phyloP scores from a whole-genome alignment of 2,329 filamentous ascomycete species.

The Sporothrix pallida region DNA sequence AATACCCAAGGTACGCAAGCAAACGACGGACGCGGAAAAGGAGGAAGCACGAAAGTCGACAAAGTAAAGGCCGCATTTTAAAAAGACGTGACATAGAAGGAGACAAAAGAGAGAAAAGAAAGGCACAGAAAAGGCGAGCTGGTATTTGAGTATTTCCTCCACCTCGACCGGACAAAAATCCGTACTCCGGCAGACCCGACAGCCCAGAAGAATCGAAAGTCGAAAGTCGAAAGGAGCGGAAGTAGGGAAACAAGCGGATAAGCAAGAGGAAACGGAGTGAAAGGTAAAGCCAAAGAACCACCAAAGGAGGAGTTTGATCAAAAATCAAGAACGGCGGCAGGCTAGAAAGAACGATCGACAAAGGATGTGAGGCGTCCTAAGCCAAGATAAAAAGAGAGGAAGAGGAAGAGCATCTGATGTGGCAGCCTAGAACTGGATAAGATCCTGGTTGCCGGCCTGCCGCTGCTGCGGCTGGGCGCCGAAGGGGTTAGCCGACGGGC shows the following conservation, averaged over 20 bases:
- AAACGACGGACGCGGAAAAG: neutral
- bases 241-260: neutral
- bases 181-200: slow-evolving; percentile 30
- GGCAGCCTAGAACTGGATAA: slow-evolving; percentile 64
- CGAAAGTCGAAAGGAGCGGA: neutral
- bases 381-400: neutral
- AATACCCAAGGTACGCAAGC: slow-evolving; percentile 28
- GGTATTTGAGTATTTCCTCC: slow-evolving; percentile 18
- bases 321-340: neutral
- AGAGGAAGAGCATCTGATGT: neutral
- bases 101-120: slow-evolving; percentile 2
- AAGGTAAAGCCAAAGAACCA: neutral
- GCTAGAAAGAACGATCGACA: neutral
- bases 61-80: slow-evolving; percentile 15
- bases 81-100: slow-evolving; percentile 1
- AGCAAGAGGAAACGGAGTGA: neutral
- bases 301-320: slow-evolving; percentile 1
- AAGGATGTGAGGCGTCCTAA: neutral
- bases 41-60: neutral
- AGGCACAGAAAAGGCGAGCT: neutral
- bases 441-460: slow-evolving; percentile 54
- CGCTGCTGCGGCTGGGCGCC: slow-evolving; percentile 60
- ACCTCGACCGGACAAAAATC: slow-evolving; percentile 27
- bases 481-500: slow-evolving; percentile 63
- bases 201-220: slow-evolving; percentile 17